A percentile compares a stretch with the other conserved stretches of the same genome.
Conservation (phyloP, 2,329 filamentous ascomycete genomes). For the Alternaria dauci region DNA sequence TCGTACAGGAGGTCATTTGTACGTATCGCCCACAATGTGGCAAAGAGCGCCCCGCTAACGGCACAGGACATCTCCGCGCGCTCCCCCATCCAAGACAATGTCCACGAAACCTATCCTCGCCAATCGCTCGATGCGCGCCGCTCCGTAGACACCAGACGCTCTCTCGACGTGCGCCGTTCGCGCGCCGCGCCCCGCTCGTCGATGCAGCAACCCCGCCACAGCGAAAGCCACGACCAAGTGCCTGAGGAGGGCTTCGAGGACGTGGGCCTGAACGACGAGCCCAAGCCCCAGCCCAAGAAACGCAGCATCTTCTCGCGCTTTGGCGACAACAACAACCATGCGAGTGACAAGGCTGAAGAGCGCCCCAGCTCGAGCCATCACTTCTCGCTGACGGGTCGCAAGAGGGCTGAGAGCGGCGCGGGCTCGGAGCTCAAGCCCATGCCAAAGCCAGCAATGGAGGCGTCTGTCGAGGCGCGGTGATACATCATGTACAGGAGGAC, state of each 20-base stretch:
- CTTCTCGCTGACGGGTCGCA: constrained; percentile 76
- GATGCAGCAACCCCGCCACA: constrained; percentile 64
- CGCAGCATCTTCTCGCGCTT: constrained; percentile 83
- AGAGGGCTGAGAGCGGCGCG: constrained; percentile 71
- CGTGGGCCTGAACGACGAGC: constrained; percentile 83
- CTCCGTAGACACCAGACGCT: constrained; percentile 78
- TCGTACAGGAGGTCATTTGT: constrained; percentile 96
- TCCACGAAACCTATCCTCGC: constrained; percentile 64
- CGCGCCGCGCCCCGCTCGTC: constrained; percentile 69
- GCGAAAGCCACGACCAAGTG: constrained; percentile 65
- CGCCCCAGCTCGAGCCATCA: constrained; percentile 57
- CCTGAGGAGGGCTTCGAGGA: constrained; percentile 90
- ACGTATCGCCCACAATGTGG: constrained; percentile 51
- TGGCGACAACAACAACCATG: constrained; percentile 62
- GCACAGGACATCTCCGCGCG: constrained; percentile 89
- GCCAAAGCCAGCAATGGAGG: constrained; percentile 49
- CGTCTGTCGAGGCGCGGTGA: constrained; percentile 39
- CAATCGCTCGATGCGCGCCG: constrained; percentile 66
- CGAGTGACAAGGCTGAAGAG: constrained; percentile 46
- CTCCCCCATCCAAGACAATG: constrained; percentile 73
- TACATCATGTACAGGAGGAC: not conserved
- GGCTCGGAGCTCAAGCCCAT: constrained; percentile 77
- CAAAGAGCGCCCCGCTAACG: constrained; percentile 24
- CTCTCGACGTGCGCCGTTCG: constrained; percentile 55
- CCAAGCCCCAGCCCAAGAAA: constrained; percentile 71